phyloP scores from a whole-genome alignment of 1,284 basidiomycete species.

The Leccinum pallidistipes region DNA sequence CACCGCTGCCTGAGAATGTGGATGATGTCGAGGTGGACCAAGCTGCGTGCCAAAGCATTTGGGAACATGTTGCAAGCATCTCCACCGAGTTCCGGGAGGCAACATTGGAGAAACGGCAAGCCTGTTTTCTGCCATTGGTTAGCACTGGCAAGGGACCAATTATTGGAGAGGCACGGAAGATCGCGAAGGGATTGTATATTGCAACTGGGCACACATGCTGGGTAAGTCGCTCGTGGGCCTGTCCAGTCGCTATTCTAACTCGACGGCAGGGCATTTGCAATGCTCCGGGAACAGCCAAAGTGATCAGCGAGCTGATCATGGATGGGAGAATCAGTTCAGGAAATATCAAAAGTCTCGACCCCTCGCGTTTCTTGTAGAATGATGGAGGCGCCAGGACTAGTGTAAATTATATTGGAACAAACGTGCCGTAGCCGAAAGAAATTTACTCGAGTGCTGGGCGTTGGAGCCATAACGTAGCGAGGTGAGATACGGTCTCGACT shows the following conservation, averaged over 20 bases:
- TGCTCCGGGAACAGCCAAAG: constrained; percentile 65
- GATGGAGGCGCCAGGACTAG: neutral
- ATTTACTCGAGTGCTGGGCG: neutral
- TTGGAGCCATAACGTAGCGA: neutral
- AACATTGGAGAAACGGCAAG: constrained; percentile 55
- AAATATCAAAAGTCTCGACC: constrained; percentile 38
- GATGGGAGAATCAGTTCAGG: constrained; percentile 54
- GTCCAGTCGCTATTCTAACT: constrained; percentile 8
- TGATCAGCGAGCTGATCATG: constrained; percentile 57
- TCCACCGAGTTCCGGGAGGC: constrained; percentile 55
- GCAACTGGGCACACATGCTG: constrained; percentile 73
- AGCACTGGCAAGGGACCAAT: constrained; percentile 55
- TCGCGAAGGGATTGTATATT: constrained; percentile 56
- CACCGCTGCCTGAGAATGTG: constrained; percentile 55
- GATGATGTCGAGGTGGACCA: constrained; percentile 60
- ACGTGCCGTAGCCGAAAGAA: neutral
- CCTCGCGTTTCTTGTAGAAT: constrained; percentile 40
- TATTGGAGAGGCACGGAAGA: constrained; percentile 50
- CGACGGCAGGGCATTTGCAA: constrained; percentile 63
- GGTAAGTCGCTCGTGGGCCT: constrained; percentile 39
- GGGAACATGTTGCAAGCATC: constrained; percentile 55
- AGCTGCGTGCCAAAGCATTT: constrained; percentile 53
- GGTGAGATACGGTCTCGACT: neutral
- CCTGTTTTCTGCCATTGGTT: constrained; percentile 67
- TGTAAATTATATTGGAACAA: neutral